These are phyloP conservation scores for Miscanthus sacchariflorus DNA, from an alignment of 202 grass and related monocot species.

Conservation along the genomic window DNA sequence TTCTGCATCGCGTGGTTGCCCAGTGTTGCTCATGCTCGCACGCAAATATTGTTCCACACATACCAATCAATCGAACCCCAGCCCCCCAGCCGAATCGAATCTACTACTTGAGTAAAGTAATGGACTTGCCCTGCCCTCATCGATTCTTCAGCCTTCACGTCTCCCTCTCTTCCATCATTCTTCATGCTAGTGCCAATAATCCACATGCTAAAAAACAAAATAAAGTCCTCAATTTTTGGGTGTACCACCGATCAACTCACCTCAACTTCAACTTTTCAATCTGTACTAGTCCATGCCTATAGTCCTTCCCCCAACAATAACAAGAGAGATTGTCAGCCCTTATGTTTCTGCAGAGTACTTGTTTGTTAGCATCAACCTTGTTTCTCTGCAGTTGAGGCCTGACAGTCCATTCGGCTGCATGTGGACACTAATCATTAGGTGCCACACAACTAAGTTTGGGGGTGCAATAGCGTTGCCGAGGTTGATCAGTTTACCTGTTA, in stretches of 20 bases:
- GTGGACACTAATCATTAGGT: neutral
- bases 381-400: neutral
- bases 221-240: neutral
- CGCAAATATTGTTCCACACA: neutral
- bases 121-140: constrained; percentile 1
- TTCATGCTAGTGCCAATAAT: neutral
- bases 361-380: neutral
- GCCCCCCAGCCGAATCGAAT: constrained; percentile 16
- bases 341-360: neutral
- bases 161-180: neutral
- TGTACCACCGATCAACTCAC: neutral
- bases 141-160: neutral
- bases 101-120: neutral
- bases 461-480: neutral
- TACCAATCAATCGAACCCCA: neutral
- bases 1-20: constrained; percentile 3
- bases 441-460: neutral
- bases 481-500: neutral
- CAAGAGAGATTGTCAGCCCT: neutral
- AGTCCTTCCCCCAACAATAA: neutral
- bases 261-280: neutral
- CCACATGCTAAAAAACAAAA: neutral
- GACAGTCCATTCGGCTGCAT: neutral
- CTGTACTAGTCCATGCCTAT: neutral
- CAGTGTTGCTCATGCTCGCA: constrained; percentile 23